Evolutionary conservation across 2,329 filamentous ascomycete genomes (phyloP), one percentile per base, ranked within the genome.

Genomic region (Aspergillus tanneri): DNA sequence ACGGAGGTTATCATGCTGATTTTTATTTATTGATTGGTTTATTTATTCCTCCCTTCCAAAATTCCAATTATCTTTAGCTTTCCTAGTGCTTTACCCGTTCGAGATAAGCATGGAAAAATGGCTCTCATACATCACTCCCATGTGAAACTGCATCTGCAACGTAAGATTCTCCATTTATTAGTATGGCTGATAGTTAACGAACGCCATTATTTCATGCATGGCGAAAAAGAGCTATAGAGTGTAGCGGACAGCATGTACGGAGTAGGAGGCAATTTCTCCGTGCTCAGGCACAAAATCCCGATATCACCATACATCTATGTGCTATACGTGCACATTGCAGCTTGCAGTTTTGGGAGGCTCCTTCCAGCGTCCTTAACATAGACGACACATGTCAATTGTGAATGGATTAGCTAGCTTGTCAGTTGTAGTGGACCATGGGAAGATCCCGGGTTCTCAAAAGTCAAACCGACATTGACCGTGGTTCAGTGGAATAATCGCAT

Each of bases 81-180:
- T 16, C 19, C 34, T 27, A 16, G 38, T 45, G 44, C 46, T 34
- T 46, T 49, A 43, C 45, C 48, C 14, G 27, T 48, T 46, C 30
- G 27, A 51, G 38, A 47, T 34, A 51, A 48, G 30, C 25, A 45
- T 45, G 32, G 37, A 35, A 14, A 24, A n/a, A 35, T 27, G 45
- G 37, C 18, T 40, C 52, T 52, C 52, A 47, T 55, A 49, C 49
- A 49, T 47, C 48, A 16, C 28, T 50, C 41, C 52, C 52, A 56
- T 55, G 47, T 53, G 49, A 57, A 53, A 46, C 43, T 46, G 42
- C 21, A 47, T 49, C 42, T 46, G 27, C 36, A 22, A 27, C 35
- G 25, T 39, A 46, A 46, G 43, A 46, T 43, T n/a, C 42, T 25
- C 34, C 39, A 28, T 22, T 23, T 14, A 22, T 34, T 14, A 14